These are phyloP conservation scores for Pseudogymnoascus sp. DNA, from an alignment of 2,329 filamentous ascomycete genomes.

Conservation along the genomic window DNA sequence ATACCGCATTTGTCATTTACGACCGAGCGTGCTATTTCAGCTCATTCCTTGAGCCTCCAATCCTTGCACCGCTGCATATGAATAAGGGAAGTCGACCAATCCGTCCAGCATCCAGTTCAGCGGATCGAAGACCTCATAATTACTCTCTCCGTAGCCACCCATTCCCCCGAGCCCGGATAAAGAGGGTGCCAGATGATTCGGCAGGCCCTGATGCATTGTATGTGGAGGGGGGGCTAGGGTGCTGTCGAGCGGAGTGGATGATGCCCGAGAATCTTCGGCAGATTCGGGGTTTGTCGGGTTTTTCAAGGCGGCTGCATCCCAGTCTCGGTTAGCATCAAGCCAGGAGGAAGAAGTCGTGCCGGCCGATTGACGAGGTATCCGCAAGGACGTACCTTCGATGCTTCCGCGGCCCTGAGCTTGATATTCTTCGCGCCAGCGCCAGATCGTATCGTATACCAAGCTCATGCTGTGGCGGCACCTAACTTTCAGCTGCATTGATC, in stretches of 20 bases:
- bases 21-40: background rate
- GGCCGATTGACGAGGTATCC: constrained; percentile 11
- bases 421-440: constrained; percentile 76
- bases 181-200: constrained; percentile 11
- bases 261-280: constrained; percentile 61
- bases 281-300: constrained; percentile 82
- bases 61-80: constrained; percentile 46
- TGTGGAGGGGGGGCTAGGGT: constrained; percentile 41
- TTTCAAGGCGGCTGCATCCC: constrained; percentile 55
- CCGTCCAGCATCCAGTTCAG: constrained; percentile 91
- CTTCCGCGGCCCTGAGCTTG: constrained; percentile 61
- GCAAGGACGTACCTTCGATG: constrained; percentile 55
- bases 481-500: constrained; percentile 71
- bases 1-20: background rate
- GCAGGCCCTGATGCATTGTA: constrained; percentile 21
- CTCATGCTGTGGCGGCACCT: constrained; percentile 79
- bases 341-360: constrained; percentile 20
- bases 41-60: constrained; percentile 31
- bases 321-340: constrained; percentile 22
- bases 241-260: constrained; percentile 55
- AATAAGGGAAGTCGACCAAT: constrained; percentile 70
- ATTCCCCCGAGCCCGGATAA: constrained; percentile 23
- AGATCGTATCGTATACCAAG: constrained; percentile 75
- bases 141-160: constrained; percentile 54
- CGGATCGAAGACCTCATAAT: constrained; percentile 85